Evolutionary conservation across 1,139 yeast genomes (phyloP).

Genomic region (Nadsonia starkeyi-henricii): DNA sequence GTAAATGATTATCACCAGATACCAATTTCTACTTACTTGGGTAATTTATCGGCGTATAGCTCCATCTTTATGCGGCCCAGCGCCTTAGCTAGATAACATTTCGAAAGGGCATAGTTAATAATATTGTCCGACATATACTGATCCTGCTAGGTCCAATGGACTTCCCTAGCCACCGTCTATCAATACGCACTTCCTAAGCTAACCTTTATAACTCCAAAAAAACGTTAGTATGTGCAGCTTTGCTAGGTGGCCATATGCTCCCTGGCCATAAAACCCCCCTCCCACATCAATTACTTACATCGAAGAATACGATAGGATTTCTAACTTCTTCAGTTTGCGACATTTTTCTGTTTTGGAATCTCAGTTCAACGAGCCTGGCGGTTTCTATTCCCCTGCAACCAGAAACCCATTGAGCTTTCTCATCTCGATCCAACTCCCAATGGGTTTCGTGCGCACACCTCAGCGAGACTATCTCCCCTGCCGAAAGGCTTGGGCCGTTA

Average conservation of each 20-base stretch:
- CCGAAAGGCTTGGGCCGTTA: too few relatives aligned
- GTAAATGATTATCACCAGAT: too few relatives aligned
- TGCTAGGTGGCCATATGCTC: not conserved
- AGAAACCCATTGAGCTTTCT: too few relatives aligned
- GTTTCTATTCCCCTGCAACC: too few relatives aligned
- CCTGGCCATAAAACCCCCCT: not conserved
- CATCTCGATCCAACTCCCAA: too few relatives aligned
- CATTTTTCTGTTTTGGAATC: not conserved
- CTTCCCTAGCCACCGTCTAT: not conserved
- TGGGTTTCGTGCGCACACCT: too few relatives aligned
- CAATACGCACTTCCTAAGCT: constrained; percentile 15
- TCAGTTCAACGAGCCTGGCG: too few relatives aligned
- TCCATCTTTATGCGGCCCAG: constrained; percentile 34
- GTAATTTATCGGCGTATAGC: constrained; percentile 30
- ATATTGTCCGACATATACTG: constrained; percentile 3
- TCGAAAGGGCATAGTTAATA: not conserved
- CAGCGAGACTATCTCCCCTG: too few relatives aligned
- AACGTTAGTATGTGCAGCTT: constrained; percentile 8
- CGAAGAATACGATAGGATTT: constrained; percentile 29
- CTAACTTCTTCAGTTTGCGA: constrained; percentile 1
- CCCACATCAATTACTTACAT: constrained; percentile 18
- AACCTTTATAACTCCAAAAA: constrained; percentile 12
- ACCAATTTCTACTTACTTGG: constrained; percentile 14
- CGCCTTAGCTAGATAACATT: constrained; percentile 13
- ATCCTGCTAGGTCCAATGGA: not conserved